Conservation (phyloP, 2,329 filamentous ascomycete species). For the Aureobasidium sp. region DNA sequence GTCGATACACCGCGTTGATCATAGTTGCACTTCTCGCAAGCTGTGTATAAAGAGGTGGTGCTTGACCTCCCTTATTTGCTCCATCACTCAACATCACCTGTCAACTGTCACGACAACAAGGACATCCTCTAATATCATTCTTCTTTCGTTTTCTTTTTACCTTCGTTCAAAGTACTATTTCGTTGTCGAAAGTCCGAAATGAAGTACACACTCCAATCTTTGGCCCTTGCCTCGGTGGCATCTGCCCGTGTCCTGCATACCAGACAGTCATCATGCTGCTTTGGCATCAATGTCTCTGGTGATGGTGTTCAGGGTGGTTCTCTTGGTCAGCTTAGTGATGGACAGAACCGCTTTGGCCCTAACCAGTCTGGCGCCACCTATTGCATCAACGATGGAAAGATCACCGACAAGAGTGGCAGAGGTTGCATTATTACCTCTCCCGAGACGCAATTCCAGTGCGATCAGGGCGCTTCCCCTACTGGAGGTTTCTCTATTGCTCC, state of each 20-base stretch:
- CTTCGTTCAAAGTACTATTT: conserved; percentile 4
- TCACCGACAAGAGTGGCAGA: conserved; percentile 48
- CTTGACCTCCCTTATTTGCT: background rate
- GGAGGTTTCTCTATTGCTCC: conserved; percentile 50
- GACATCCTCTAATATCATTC: background rate
- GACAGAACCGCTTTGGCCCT: conserved; percentile 51
- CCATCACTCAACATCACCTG: background rate
- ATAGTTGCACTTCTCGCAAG: background rate
- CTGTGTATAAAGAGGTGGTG: conserved; percentile 8
- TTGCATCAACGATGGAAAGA: conserved; percentile 45
- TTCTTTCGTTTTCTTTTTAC: conserved; percentile 2
- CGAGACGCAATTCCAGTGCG: no score
- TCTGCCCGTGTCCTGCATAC: conserved; percentile 2
- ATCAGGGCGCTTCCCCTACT: conserved; percentile 37
- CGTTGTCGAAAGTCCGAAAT: conserved; percentile 7
- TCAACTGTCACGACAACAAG: background rate
- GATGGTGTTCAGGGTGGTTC: conserved; percentile 32
- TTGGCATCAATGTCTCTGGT: background rate
- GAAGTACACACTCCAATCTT: conserved; percentile 8
- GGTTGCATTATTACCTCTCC: conserved; percentile 55
- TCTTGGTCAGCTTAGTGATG: conserved; percentile 53
- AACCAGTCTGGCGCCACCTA: conserved; percentile 35
- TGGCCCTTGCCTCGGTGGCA: conserved; percentile 6
- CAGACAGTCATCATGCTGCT: conserved; percentile 11
- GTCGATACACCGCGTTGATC: conserved; percentile 1